These are phyloP conservation scores for Trifolium subterraneum DNA, from an alignment of 306 rosid genomes.

Conservation along the genomic window DNA sequence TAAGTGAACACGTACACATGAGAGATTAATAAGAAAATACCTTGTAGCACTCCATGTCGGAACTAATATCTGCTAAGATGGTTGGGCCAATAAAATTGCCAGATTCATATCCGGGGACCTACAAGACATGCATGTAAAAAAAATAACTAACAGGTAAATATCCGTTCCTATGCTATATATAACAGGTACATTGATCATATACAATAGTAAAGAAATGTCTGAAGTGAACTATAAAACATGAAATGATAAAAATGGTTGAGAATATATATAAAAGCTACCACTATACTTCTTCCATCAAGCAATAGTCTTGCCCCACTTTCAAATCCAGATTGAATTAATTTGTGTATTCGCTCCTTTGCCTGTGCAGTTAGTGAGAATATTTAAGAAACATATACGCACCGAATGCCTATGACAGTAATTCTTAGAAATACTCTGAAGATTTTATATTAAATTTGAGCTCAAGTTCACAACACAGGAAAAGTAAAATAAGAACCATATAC, in stretches of 20 bases:
- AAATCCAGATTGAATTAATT: conserved; percentile 80
- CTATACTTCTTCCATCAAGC: conserved; percentile 85
- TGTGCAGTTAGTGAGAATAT: conserved; percentile 41
- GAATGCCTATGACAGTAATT: conserved; percentile 5
- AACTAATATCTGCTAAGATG: conserved; percentile 63
- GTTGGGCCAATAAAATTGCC: conserved; percentile 97
- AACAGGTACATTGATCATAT: not conserved
- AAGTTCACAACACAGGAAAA: not conserved
- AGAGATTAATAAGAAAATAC: conserved; percentile 43
- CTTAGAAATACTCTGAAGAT: not conserved
- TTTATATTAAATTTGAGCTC: conserved; percentile 7
- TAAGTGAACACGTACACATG: not conserved
- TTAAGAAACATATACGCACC: conserved; percentile 32
- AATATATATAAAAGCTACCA: conserved; percentile 56
- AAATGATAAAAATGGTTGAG: not conserved
- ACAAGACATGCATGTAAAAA: conserved; percentile 37
- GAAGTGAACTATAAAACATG: conserved; percentile 2
- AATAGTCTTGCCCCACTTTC: conserved; percentile 81
- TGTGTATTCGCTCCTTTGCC: conserved; percentile 88
- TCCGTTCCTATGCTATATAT: not conserved
- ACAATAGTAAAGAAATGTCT: conserved; percentile 5
- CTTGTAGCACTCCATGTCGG: conserved; percentile 89
- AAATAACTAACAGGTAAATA: not conserved
- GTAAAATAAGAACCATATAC: conserved; percentile 15
- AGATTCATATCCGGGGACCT: conserved; percentile 89